Evolutionary conservation across 768 basidiomycete species (phyloP), one percentile per base, ranked within the genome.

Genomic region (Suillus tomentosus): DNA sequence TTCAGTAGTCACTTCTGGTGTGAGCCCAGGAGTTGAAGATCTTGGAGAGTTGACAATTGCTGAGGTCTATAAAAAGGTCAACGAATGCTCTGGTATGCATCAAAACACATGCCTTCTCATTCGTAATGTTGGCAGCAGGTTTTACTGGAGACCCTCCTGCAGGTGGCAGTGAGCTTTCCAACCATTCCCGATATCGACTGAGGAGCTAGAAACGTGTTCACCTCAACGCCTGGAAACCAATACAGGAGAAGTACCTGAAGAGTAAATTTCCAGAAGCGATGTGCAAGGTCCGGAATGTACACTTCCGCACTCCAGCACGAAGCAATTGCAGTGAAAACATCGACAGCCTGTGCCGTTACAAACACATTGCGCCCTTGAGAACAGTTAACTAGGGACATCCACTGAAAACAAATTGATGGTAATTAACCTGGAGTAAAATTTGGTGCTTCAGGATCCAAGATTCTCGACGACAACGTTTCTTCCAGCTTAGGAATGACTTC

Each of bases 201-300:
- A 96, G 69, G 64, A 97, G 87, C 94, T 96, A 63, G 40, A 54
- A 39, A 34, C 66, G 42, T 45, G 61, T 62, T 60, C 65, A 40
- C 48, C 22, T 34, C 53, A 34, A 53, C 17, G 43, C 64, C 36
- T 37, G 37, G 42, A 14, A 5, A 63, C 62, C 37, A 45, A 42
- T 48, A 61, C 24, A 36, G 42, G 58, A 42, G 58, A 47, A 24
- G 50, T 57, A 94, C 95, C 85, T 99, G 96, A 34, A 99, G 77
- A 7, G 90, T 92, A 63, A 99, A 78, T 70, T 84, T 87, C 97
- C 96, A 99, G 74, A 99, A 99, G 58, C 91, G 84, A 75, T 89
- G 82, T 42, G 85, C 84, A 13, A 99, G 77, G 64, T 95, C 90
- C 2, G 90, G 89, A 48, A 99, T 87, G 74, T 85, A 96, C 9